These are phyloP conservation scores for Serendipita sp. DNA, from an alignment of 768 basidiomycete species.

Conservation along the genomic window DNA sequence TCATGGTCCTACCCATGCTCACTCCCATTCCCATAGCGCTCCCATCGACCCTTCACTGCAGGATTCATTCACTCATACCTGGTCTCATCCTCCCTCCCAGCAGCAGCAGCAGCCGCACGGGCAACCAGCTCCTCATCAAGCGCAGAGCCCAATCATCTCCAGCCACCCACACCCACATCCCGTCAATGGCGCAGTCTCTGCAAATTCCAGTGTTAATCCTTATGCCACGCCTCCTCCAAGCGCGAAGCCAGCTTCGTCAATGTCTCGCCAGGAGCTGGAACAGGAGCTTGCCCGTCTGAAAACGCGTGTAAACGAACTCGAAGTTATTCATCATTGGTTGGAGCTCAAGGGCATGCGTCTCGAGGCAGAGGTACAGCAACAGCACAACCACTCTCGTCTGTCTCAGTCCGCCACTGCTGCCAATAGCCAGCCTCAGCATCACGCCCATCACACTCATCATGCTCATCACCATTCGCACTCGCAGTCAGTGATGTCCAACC, in stretches of 20 bases:
- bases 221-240: not conserved
- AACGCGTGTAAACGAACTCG: constrained; percentile 5
- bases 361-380: constrained; percentile 1
- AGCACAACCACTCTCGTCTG: not conserved
- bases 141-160: not conserved
- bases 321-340: constrained; percentile 3
- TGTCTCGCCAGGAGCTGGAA: constrained; percentile 2
- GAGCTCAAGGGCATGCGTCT: constrained; percentile 3
- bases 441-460: constrained; percentile 1
- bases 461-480: not conserved
- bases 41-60: not conserved
- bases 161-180: not conserved
- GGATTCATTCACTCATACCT: not conserved
- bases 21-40: constrained; percentile 1
- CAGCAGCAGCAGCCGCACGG: not conserved
- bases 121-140: not conserved
- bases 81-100: not conserved
- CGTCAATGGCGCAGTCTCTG: not conserved
- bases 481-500: not conserved
- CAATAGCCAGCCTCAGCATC: not conserved
- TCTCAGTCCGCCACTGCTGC: not conserved
- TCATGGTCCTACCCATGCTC: not conserved
- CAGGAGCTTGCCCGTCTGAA: constrained; percentile 3
- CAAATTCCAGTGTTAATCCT: not conserved
- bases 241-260: constrained; percentile 2